phyloP scores from a whole-genome alignment of 148 eudicot species.

The Rhododendron ferrugineum region DNA sequence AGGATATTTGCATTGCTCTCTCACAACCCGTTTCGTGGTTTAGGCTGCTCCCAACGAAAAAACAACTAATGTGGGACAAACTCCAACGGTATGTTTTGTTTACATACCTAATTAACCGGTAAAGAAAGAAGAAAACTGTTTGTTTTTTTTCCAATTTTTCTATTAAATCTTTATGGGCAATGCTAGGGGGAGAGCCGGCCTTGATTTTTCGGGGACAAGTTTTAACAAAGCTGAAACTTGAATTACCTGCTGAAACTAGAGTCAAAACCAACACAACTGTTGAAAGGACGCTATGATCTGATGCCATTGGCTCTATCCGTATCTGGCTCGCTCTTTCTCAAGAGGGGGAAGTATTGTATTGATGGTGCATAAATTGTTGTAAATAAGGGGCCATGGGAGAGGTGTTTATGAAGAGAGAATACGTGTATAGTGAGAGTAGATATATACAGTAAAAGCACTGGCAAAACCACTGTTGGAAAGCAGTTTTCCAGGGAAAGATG shows the following conservation, averaged over 20 bases:
- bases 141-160: too few relatives aligned
- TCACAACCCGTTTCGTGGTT: not conserved
- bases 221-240: not conserved
- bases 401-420: not conserved
- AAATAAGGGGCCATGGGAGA: not conserved
- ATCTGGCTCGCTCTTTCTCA: not conserved
- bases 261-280: constrained; percentile 5
- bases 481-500: not conserved
- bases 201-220: too few relatives aligned
- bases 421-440: not conserved
- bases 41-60: not conserved
- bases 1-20: not conserved
- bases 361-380: not conserved
- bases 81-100: not conserved
- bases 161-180: not conserved
- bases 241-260: constrained; percentile 18
- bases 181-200: too few relatives aligned
- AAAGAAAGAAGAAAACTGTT: not conserved
- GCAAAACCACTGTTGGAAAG: not conserved
- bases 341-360: not conserved
- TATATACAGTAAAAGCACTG: not conserved
- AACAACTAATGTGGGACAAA: not conserved
- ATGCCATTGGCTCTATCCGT: not conserved
- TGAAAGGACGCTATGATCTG: not conserved
- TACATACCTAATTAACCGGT: not conserved